Conservation (phyloP, 495 filamentous ascomycete genomes). For the Talaromyces trachyspermus region DNA sequence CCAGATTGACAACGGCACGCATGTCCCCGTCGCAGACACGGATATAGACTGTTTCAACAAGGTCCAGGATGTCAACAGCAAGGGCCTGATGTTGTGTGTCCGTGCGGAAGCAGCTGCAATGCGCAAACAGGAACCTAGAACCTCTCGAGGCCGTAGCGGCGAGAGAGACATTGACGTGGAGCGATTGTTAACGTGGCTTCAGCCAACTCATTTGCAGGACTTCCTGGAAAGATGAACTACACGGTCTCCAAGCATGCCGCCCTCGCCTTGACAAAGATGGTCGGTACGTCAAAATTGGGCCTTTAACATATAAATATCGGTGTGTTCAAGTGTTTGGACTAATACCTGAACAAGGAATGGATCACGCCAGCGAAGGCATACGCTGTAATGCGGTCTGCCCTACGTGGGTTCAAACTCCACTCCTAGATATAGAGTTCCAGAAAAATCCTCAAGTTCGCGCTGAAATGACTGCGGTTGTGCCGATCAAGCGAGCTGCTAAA, state of each 20-base stretch:
- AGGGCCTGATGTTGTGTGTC: conserved; percentile 11
- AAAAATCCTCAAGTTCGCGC: conserved; percentile 15
- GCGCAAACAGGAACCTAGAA: conserved; percentile 9
- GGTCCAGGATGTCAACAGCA: conserved; percentile 14
- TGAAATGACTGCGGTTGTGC: conserved; percentile 12
- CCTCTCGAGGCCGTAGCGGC: not conserved
- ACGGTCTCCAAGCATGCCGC: conserved; percentile 37
- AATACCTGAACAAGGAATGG: conserved; percentile 16
- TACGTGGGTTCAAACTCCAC: conserved; percentile 31
- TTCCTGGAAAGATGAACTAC: conserved; percentile 25
- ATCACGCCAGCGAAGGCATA: conserved; percentile 23
- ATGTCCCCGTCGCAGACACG: not conserved
- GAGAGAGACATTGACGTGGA: conserved; percentile 18
- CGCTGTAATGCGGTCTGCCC: conserved; percentile 40
- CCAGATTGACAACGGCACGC: not conserved
- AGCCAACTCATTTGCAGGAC: conserved; percentile 24
- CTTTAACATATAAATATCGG: not conserved
- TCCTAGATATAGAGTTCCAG: conserved; percentile 25
- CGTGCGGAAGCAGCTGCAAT: conserved; percentile 10
- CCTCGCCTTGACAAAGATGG: conserved; percentile 31
- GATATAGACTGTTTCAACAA: conserved; percentile 2
- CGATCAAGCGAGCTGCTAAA: conserved; percentile 28
- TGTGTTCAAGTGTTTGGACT: conserved; percentile 1
- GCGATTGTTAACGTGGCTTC: conserved; percentile 37
- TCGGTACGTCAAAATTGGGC: conserved; percentile 22